A percentile compares a stretch with the other conserved stretches of the same genome.
phyloP scores from a whole-genome alignment of 1,284 basidiomycete species.

The Cutaneotrichosporon spelunceum region DNA sequence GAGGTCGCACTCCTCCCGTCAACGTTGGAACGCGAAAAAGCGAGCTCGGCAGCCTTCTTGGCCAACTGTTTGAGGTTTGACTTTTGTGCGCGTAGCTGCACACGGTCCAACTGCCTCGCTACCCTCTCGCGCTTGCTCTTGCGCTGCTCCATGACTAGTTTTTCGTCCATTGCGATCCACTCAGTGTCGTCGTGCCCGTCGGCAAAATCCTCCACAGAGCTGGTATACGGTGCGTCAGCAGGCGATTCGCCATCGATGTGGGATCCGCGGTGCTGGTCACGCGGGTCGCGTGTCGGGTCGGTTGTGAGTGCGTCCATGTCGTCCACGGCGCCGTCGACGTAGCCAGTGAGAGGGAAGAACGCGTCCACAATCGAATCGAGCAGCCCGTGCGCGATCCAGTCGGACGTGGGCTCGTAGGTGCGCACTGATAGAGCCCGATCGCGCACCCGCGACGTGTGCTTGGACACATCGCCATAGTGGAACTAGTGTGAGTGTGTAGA shows the following conservation, averaged over 20 bases:
- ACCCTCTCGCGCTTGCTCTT: not conserved
- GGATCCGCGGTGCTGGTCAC: not conserved
- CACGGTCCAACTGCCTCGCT: not conserved
- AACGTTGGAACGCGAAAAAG: not conserved
- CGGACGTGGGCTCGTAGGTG: constrained; percentile 43
- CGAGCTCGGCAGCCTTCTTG: not conserved
- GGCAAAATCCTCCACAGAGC: constrained; percentile 10
- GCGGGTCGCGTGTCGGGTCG: constrained; percentile 39
- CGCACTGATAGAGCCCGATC: constrained; percentile 58
- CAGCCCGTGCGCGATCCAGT: constrained; percentile 92
- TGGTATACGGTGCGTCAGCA: constrained; percentile 23
- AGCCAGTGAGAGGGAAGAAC: constrained; percentile 82
- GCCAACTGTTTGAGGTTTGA: not conserved
- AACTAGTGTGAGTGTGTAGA: constrained; percentile 58
- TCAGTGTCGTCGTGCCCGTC: constrained; percentile 16
- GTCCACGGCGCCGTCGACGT: constrained; percentile 77
- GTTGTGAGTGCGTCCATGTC: constrained; percentile 71
- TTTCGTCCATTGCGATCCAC: constrained; percentile 27
- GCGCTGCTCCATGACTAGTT: not conserved
- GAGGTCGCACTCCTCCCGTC: not conserved
- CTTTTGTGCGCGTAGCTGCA: not conserved
- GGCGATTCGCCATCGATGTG: not conserved
- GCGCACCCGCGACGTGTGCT: constrained; percentile 76
- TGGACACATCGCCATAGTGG: constrained; percentile 86
- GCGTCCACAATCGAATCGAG: constrained; percentile 92